Conservation (phyloP, 768 basidiomycete species). For the Piloderma croceum region DNA sequence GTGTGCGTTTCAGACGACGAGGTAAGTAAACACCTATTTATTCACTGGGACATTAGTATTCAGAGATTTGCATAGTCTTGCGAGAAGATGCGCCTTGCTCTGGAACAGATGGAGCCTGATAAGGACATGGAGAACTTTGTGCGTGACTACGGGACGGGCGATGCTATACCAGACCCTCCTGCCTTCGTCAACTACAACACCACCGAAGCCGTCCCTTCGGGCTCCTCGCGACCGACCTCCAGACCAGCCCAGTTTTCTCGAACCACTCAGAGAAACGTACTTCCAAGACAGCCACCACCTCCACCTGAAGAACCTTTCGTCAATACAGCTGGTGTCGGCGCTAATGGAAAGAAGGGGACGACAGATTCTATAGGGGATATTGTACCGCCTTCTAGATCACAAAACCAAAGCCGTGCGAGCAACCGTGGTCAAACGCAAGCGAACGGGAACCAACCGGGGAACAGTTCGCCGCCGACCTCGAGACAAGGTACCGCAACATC, state of each 20-base stretch:
- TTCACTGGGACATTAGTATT: slow-evolving; percentile 1
- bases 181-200: slow-evolving; percentile 78
- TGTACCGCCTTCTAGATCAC: too few species aligned
- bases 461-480: too few species aligned
- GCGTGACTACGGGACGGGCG: slow-evolving; percentile 82
- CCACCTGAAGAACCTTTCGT: slow-evolving; percentile 36
- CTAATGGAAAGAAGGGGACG: too few species aligned
- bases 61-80: slow-evolving; percentile 58
- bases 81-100: slow-evolving; percentile 77
- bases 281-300: slow-evolving; percentile 19
- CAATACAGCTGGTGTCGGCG: slow-evolving; percentile 70
- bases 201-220: slow-evolving; percentile 58
- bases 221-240: slow-evolving; percentile 49
- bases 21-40: slow-evolving; percentile 41
- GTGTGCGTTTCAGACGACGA: slow-evolving; percentile 95
- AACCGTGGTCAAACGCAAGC: too few species aligned
- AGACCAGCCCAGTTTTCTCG: slow-evolving; percentile 53
- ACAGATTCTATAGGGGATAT: too few species aligned
- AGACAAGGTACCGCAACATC: slow-evolving; percentile 21
- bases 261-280: slow-evolving; percentile 28
- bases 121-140: slow-evolving; percentile 90
- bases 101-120: slow-evolving; percentile 86
- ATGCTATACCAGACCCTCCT: slow-evolving; percentile 82
- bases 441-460: too few species aligned
- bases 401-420: too few species aligned